phyloP scores from a whole-genome alignment of 495 filamentous ascomycete genomes.

The Tuber brumale region DNA sequence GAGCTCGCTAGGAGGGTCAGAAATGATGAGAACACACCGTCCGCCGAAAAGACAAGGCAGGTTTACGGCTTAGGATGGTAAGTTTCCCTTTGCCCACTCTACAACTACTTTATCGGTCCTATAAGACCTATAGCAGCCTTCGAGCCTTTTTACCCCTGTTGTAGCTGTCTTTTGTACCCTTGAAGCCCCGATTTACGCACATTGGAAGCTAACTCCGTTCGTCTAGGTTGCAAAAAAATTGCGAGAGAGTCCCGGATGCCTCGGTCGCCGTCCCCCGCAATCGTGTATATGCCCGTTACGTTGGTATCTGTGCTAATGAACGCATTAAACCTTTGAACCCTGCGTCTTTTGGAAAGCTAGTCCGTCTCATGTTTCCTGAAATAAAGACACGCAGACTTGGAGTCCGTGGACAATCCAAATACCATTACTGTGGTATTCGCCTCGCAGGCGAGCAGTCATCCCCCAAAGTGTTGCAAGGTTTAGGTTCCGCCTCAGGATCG shows the following conservation, averaged over 20 bases:
- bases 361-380: slow-evolving; percentile 89
- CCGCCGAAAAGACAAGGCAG: slow-evolving; percentile 90
- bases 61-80: slow-evolving; percentile 98
- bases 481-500: slow-evolving; percentile 43
- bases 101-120: background rate
- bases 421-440: slow-evolving; percentile 64
- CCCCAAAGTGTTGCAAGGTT: slow-evolving; percentile 42
- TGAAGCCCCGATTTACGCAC: background rate
- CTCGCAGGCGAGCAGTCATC: slow-evolving; percentile 42
- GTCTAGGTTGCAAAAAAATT: slow-evolving; percentile 72
- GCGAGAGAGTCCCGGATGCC: slow-evolving; percentile 61
- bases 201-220: slow-evolving; percentile 28
- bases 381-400: slow-evolving; percentile 86
- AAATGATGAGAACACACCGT: slow-evolving; percentile 62
- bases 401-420: slow-evolving; percentile 94
- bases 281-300: slow-evolving; percentile 89
- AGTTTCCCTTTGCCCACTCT: slow-evolving; percentile 28
- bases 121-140: slow-evolving; percentile 2
- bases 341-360: slow-evolving; percentile 94
- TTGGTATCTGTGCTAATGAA: slow-evolving; percentile 79
- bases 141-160: background rate
- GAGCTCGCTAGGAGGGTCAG: slow-evolving; percentile 78
- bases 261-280: slow-evolving; percentile 69
- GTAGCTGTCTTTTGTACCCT: background rate
- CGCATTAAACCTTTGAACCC: slow-evolving; percentile 89